Evolutionary conservation across 768 basidiomycete species (phyloP).

Genomic region (Boletus rubropictus): DNA sequence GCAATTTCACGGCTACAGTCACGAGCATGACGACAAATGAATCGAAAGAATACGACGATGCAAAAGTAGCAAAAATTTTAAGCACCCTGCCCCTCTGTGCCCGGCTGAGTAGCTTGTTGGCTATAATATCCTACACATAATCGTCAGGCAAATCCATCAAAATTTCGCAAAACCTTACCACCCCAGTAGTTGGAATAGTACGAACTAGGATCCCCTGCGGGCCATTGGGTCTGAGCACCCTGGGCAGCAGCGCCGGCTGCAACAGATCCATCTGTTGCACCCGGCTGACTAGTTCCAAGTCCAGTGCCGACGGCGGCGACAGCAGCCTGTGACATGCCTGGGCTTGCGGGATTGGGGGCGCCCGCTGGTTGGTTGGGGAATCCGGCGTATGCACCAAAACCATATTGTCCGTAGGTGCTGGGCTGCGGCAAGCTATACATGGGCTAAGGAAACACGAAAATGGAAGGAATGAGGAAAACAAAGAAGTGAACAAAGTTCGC

Average conservation of each 20-base stretch:
- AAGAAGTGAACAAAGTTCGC: neutral
- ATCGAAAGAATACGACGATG: conserved; percentile 23
- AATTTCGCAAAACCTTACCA: conserved; percentile 40
- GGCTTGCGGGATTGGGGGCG: conserved; percentile 39
- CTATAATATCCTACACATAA: conserved; percentile 67
- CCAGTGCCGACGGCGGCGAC: conserved; percentile 49
- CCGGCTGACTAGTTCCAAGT: conserved; percentile 51
- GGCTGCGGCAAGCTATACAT: conserved; percentile 91
- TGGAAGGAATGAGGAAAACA: neutral
- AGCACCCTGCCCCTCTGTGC: conserved; percentile 45
- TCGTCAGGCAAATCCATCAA: conserved; percentile 10
- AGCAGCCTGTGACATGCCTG: conserved; percentile 53
- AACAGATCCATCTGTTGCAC: conserved; percentile 49
- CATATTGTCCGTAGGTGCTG: conserved; percentile 66
- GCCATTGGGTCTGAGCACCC: conserved; percentile 73
- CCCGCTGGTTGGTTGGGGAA: conserved; percentile 58
- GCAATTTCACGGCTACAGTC: conserved; percentile 31
- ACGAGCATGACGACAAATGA: conserved; percentile 24
- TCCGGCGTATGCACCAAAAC: conserved; percentile 67
- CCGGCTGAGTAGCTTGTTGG: conserved; percentile 63
- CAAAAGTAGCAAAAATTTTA: conserved; percentile 23
- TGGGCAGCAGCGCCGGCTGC: conserved; percentile 44
- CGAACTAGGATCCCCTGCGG: conserved; percentile 60
- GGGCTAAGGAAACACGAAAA: conserved; percentile 41
- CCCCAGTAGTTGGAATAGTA: conserved; percentile 85